Evolutionary conservation across 306 rosid species (phyloP), one percentile per base, ranked within the genome.

Genomic region (Dicorynia guianensis): DNA sequence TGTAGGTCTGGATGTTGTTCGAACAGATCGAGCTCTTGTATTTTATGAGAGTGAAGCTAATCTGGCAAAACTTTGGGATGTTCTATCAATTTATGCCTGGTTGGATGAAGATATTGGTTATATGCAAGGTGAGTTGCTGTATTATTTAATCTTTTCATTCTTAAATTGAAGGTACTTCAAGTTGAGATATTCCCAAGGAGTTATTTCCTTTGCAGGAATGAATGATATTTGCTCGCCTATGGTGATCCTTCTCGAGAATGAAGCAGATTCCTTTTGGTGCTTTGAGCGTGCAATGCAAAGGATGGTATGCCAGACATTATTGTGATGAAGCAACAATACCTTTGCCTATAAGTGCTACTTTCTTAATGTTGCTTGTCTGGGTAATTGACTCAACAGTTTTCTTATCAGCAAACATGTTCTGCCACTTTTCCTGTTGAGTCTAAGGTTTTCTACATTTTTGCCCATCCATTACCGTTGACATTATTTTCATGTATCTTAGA

Each of bases 191-290:
- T 74, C 69, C 54, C 40, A 77, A 54, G 34, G 55, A 66, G 35
- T 42, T 63, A 19, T 67, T 61, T 77, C 64, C 64, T 75, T 69
- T 73, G 81, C 91, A 94, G 98, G 98, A 80, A 94, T 94, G 98
- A 94, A 92, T 76, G 98, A 94, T 82, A 92, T 94, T 71, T 90
- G 97, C 86, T 94, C 98, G 38, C 95, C 98, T 58, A 83, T 94
- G 83, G 76, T 90, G 39, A 87, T 94, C 34, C 96, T 94, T 74
- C 60, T 92, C 39, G 97, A 94, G 72, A 80, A 92, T 53, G 97
- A 94, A 74, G 90, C 95, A 39, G 97, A 94, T 82, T 89, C 96
- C 43, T 94, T 76, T 80, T 92, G 98, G 98, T 94, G 98, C 85
- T 94, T 90, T 64, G 93, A 94, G 20, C 94, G 86, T 52, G 96